Conservation (phyloP, 306 rosid genomes). For the Quercus suber region DNA sequence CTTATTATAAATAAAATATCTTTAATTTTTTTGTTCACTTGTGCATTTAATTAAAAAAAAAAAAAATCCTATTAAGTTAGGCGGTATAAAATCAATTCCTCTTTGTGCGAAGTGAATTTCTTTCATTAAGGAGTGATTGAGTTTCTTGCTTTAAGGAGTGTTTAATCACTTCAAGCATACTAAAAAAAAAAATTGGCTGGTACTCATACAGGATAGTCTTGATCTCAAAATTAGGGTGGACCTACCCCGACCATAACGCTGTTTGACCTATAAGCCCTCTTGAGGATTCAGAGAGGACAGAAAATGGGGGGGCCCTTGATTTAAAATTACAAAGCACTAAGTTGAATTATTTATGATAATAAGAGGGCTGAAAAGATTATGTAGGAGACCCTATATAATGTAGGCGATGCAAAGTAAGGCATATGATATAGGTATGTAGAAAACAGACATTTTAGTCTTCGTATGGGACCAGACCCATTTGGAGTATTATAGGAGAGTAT, state of each 20-base stretch:
- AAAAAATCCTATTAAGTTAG: too few species aligned
- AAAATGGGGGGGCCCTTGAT: neutral
- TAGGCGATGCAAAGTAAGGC: conserved; percentile 32
- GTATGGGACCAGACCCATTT: conserved; percentile 39
- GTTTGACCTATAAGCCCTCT: neutral
- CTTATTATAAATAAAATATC: too few species aligned
- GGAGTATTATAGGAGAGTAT: conserved; percentile 16
- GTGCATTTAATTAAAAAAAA: too few species aligned
- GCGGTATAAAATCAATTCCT: too few species aligned
- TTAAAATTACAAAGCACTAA: neutral
- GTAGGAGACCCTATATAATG: conserved; percentile 26
- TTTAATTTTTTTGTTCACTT: too few species aligned
- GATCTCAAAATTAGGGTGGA: neutral
- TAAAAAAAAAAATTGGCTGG: too few species aligned
- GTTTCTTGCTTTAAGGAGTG: too few species aligned
- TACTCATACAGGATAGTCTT: too few species aligned
- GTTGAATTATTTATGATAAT: neutral
- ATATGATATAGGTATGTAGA: conserved; percentile 9
- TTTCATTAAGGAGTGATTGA: too few species aligned
- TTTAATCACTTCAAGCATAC: too few species aligned
- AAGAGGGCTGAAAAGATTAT: conserved; percentile 14
- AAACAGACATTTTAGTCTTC: conserved; percentile 11
- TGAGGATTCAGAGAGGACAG: too few species aligned
- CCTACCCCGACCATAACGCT: neutral
- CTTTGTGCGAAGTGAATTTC: too few species aligned